These are phyloP conservation scores for rapeseed (Brassica napus) DNA, from an alignment of 345 rosid genomes.

Conservation along the genomic window DNA sequence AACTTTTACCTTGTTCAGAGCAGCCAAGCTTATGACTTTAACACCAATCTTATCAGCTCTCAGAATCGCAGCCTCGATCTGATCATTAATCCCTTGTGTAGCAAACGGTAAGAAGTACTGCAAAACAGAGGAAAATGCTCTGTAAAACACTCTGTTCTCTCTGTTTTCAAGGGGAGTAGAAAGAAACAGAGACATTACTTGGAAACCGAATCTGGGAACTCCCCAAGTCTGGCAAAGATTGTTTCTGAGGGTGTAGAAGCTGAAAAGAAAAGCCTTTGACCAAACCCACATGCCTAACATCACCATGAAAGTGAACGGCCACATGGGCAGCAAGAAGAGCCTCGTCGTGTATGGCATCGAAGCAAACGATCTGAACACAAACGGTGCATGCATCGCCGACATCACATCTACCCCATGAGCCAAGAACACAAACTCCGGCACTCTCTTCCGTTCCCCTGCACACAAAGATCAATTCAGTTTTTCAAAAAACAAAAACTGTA, in stretches of 20 bases:
- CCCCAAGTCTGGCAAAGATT: slow-evolving; percentile 74
- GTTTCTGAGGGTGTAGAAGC: slow-evolving; percentile 72
- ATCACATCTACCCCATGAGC: slow-evolving; percentile 85
- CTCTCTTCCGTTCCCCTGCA: slow-evolving; percentile 53
- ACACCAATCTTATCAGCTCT: slow-evolving; percentile 81
- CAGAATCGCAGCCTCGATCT: slow-evolving; percentile 78
- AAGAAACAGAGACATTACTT: slow-evolving; percentile 44
- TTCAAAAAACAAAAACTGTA: not conserved
- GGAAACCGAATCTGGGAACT: slow-evolving; percentile 89
- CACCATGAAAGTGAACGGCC: slow-evolving; percentile 51
- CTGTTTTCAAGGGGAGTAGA: slow-evolving; percentile 1
- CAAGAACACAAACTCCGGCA: slow-evolving; percentile 93
- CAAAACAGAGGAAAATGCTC: slow-evolving; percentile 19
- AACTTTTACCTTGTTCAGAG: slow-evolving; percentile 44
- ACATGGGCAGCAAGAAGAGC: slow-evolving; percentile 47
- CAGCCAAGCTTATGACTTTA: slow-evolving; percentile 96
- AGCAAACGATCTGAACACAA: slow-evolving; percentile 56
- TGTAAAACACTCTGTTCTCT: slow-evolving; percentile 18
- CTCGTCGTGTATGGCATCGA: slow-evolving; percentile 56
- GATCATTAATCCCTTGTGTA: slow-evolving; percentile 74
- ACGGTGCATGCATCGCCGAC: slow-evolving; percentile 70
- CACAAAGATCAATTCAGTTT: not conserved
- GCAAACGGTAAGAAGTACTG: slow-evolving; percentile 99
- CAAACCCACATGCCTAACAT: slow-evolving; percentile 75
- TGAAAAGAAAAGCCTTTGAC: slow-evolving; percentile 65